Percentiles rank a stretch among this genome's conserved stretches.
Conservation (phyloP, 352 stramenopile species). For the Pythium phragmitis region DNA sequence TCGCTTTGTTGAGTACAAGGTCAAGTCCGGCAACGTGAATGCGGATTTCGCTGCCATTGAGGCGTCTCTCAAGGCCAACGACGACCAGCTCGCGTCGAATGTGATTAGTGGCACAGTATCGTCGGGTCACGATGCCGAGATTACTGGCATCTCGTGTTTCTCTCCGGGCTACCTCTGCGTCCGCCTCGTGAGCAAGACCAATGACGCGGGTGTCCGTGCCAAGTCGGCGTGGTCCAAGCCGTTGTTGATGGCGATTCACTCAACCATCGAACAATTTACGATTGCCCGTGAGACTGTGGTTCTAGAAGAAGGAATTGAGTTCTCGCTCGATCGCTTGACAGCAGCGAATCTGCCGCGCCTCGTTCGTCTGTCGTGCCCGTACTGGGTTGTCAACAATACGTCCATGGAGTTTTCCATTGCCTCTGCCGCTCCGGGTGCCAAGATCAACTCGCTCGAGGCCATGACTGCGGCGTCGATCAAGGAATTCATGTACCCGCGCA, state of each 20-base stretch:
- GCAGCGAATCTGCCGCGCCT: conserved; percentile 66
- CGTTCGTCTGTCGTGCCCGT: conserved; percentile 78
- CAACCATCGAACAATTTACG: conserved; percentile 70
- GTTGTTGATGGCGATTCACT: conserved; percentile 84
- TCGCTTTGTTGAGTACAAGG: conserved; percentile 82
- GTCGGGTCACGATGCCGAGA: conserved; percentile 71
- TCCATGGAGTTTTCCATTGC: conserved; percentile 65
- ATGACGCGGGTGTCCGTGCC: conserved; percentile 15
- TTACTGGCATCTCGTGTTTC: conserved; percentile 68
- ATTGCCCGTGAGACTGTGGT: conserved; percentile 57
- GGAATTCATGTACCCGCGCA: conserved; percentile 63
- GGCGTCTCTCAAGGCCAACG: conserved; percentile 41
- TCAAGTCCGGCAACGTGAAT: conserved; percentile 44
- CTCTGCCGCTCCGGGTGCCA: conserved; percentile 54
- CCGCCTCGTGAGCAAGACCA: conserved; percentile 43
- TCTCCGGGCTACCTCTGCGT: conserved; percentile 74
- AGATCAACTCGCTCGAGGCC: conserved; percentile 41
- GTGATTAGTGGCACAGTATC: conserved; percentile 54
- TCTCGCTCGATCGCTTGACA: conserved; percentile 76
- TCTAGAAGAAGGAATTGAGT: conserved; percentile 47
- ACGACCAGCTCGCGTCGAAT: conserved; percentile 29
- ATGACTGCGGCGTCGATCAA: conserved; percentile 34
- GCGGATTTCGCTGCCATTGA: conserved; percentile 67
- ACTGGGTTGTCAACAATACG: conserved; percentile 87
- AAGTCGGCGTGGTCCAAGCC: conserved; percentile 72